These are phyloP conservation scores for Ligustrum vulgare DNA, from an alignment of 257 asterid species.

Conservation along the genomic window DNA sequence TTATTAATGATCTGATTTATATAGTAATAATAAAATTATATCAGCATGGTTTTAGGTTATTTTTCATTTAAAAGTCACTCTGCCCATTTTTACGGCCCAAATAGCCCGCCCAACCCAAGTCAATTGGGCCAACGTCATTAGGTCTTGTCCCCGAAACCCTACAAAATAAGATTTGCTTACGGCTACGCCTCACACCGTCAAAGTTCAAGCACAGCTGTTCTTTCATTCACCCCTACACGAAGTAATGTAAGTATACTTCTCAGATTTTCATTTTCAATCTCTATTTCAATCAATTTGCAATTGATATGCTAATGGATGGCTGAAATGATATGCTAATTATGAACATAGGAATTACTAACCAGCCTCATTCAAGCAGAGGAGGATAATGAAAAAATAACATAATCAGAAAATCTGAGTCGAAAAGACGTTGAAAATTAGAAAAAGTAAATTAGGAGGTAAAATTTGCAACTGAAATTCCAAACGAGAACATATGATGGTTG, in stretches of 20 bases:
- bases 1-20: too few relatives aligned
- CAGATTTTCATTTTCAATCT: background rate
- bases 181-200: background rate
- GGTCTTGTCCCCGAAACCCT: conserved; percentile 8
- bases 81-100: too few relatives aligned
- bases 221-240: background rate
- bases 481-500: too few relatives aligned
- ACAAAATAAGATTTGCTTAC: conserved; percentile 18
- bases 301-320: too few relatives aligned
- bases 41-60: too few relatives aligned
- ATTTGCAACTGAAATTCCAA: background rate
- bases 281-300: too few relatives aligned
- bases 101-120: too few relatives aligned
- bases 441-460: too few relatives aligned
- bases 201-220: conserved; percentile 1
- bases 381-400: background rate
- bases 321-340: background rate
- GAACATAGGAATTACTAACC: background rate
- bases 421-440: background rate
- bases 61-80: too few relatives aligned
- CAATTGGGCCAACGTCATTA: too few relatives aligned
- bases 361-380: background rate
- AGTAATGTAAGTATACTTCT: conserved; percentile 23
- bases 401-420: background rate
- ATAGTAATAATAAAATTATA: too few relatives aligned